These are phyloP conservation scores for Termitomyces sp. DNA, from an alignment of 768 basidiomycete genomes.

Conservation along the genomic window DNA sequence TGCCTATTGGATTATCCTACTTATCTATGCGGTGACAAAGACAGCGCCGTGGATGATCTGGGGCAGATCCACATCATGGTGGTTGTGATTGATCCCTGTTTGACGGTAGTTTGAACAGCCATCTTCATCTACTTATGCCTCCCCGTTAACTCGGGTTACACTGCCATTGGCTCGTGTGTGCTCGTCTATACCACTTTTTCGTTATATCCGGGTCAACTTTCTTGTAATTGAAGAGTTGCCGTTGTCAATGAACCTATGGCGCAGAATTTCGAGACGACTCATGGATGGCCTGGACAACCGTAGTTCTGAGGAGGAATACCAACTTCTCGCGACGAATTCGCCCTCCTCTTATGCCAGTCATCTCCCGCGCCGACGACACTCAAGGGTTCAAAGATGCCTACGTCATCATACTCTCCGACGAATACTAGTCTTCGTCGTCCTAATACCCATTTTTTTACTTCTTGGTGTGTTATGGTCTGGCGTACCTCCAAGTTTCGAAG, in stretches of 20 bases:
- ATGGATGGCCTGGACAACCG: constrained; percentile 10
- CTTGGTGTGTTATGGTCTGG: constrained; percentile 17
- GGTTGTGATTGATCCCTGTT: background rate
- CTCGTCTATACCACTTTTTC: background rate
- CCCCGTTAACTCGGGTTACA: background rate
- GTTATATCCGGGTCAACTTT: background rate
- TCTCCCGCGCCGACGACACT: constrained; percentile 10
- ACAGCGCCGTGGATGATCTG: background rate
- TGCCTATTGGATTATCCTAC: background rate
- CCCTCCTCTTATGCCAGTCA: background rate
- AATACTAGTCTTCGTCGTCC: constrained; percentile 11
- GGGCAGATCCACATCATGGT: background rate
- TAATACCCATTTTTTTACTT: constrained; percentile 14
- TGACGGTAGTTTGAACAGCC: background rate
- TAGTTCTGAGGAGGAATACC: constrained; percentile 18
- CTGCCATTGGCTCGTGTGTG: background rate
- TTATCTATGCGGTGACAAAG: background rate
- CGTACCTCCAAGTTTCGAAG: constrained; percentile 18
- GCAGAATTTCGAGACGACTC: constrained; percentile 13
- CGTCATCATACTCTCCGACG: constrained; percentile 13
- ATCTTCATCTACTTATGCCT: background rate
- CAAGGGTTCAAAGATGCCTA: constrained; percentile 9
- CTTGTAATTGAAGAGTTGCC: background rate
- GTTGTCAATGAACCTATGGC: constrained; percentile 17
- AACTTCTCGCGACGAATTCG: constrained; percentile 13